phyloP scores from a whole-genome alignment of 1,139 yeast genomes.

The Komagataea norvegica region DNA sequence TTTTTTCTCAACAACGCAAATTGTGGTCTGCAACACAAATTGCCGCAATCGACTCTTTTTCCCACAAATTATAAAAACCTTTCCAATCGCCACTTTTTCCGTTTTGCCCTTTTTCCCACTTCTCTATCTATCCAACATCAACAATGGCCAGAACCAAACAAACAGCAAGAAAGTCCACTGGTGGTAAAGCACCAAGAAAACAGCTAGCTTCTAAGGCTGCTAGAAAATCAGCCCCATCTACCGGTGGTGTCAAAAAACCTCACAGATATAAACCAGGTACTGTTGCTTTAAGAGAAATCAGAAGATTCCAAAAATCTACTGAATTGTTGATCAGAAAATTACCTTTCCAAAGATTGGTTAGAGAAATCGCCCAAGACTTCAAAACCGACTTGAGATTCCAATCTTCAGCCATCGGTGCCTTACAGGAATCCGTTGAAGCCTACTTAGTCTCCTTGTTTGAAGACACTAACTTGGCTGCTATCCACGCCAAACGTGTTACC shows the following conservation, averaged over 20 bases:
- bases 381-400: constrained; percentile 98
- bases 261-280: constrained; percentile 99
- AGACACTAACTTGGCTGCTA: constrained; percentile 98
- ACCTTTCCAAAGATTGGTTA: constrained; percentile 97
- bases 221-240: constrained; percentile 95
- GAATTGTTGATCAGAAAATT: constrained; percentile 95
- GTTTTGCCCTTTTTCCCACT: neutral
- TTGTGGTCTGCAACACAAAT: too few species aligned
- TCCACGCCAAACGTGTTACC: constrained; percentile 99
- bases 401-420: constrained; percentile 97
- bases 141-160: constrained; percentile 97
- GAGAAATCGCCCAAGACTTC: constrained; percentile 98
- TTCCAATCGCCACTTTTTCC: constrained; percentile 6
- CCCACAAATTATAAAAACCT: constrained; percentile 4
- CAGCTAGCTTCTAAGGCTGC: constrained; percentile 99
- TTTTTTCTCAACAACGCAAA: too few species aligned
- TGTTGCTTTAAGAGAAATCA: constrained; percentile 98
- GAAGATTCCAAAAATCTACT: constrained; percentile 98
- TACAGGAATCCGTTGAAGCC: constrained; percentile 98
- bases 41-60: too few species aligned
- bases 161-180: constrained; percentile 98
- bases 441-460: constrained; percentile 86
- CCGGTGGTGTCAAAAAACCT: constrained; percentile 99
- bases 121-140: neutral
- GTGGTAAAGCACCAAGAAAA: constrained; percentile 99